Base-by-base conservation (phyloP, 108 stramenopile genomes). In the Phaeodactylum tricornutum region DNA sequence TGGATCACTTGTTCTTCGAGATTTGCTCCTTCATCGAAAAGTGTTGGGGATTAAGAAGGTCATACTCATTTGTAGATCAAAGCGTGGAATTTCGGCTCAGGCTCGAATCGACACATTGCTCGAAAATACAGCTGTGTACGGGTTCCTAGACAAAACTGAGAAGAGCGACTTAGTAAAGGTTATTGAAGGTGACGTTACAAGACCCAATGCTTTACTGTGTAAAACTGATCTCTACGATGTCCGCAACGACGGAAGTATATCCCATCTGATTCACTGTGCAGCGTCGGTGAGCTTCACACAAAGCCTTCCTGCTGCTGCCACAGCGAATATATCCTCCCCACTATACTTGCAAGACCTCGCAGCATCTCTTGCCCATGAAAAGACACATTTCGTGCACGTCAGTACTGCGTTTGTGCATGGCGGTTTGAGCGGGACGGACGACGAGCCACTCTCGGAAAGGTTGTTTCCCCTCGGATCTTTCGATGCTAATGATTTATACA, bases 361-460 rank as follows among this genome's bases (percentile, higher is more conserved):
- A 11, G 61, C 62, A 28, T 24, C 40, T 9, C 47, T 89, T 17
- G 21, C 34, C 7, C 7, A 44, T 16, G 6, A 26, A 6, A 3
- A 48, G 2, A n/a, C 17, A 7, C 26, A n/a, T 1, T 87, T 80
- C 47, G 74, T 87, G 20, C 79, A 92, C 50, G 66, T 92, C 38
- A 87, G 86, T 56, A 92, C 90, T 3, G 83, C 90, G 20, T 92
- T 92, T 52, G 81, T 92, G 26, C 90, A 92, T 54, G 89, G 89
- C 32, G 66, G 53, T 16, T 43, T 38, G 7, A 79, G 71, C 20
- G 84, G 89, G 14, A 74, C 80, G 4, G 47, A 17, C 17, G 57
- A 61, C 0, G 20, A 40, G 21, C 89, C 84, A 25, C 67, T 91
- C 0, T 51, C 64, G 11, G 78, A 84, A 43, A 42, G 65, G n/a